These are phyloP conservation scores for Diaporthe citriasiana DNA, from an alignment of 2,329 filamentous ascomycete genomes.

Conservation along the genomic window DNA sequence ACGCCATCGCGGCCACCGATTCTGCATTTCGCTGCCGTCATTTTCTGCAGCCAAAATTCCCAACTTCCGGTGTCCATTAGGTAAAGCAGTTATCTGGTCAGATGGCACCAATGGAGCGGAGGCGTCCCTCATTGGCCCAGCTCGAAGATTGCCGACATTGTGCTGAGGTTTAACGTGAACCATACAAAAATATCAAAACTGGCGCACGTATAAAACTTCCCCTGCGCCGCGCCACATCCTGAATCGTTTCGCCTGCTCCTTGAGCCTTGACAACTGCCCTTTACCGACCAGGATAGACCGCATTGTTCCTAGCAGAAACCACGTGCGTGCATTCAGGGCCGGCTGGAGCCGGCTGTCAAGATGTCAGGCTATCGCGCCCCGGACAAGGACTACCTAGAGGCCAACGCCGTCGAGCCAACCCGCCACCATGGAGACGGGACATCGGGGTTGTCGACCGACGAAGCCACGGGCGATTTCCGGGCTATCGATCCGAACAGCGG, in stretches of 20 bases:
- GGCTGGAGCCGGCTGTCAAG: neutral
- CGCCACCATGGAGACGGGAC: slow-evolving; percentile 5
- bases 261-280: neutral
- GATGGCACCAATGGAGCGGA: slow-evolving; percentile 9
- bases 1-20: slow-evolving; percentile 36
- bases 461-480: slow-evolving; percentile 58
- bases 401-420: slow-evolving; percentile 10
- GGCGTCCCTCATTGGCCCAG: neutral
- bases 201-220: neutral
- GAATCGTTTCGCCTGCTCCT: neutral
- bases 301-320: neutral
- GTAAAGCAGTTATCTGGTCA: slow-evolving; percentile 1
- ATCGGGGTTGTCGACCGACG: slow-evolving; percentile 49
- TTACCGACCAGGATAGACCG: neutral
- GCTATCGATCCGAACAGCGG: slow-evolving; percentile 72
- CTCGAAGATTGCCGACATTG: neutral
- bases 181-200: neutral
- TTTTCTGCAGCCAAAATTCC: slow-evolving; percentile 1
- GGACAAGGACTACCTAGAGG: slow-evolving; percentile 20
- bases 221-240: neutral
- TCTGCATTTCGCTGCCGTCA: slow-evolving; percentile 27
- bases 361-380: slow-evolving; percentile 37
- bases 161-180: neutral
- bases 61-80: slow-evolving; percentile 12
- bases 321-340: neutral